Evolutionary conservation across 805 yeast species (phyloP), one percentile per base, ranked within the genome.

Genomic region (Saccharomycopsis sp.): DNA sequence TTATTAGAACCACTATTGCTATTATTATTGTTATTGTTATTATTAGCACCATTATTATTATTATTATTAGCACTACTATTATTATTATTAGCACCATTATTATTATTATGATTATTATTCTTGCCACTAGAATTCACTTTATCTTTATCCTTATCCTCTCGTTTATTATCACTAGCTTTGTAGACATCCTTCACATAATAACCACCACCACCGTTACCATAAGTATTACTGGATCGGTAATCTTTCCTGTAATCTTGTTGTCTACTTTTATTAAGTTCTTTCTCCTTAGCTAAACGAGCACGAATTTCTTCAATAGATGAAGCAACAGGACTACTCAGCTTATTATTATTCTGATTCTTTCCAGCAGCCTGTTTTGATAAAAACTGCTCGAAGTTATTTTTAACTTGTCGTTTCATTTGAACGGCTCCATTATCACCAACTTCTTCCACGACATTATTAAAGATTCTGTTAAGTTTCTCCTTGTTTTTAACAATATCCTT

Each of bases 261-360:
- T 53, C 57, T 28, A 57, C 44, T 19, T 16, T 39, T 39, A n/a
- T 17, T 16, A 14, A 26, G 26, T 16, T 41, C 31, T 0, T 27
- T 39, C 28, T 27, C 42, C 22, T 21, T 16, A 6, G 35, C 34
- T 19, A 27, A 19, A 4, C 33, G 14, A 19, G 19, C 19, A 20
- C 42, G 27, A 5, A 27, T 24, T 8, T 39, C 35, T 20, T 31
- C 35, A 14, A 31, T 8, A 27, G 31, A 27, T 27, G n/a, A 13
- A 26, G 8, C 29, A 13, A 26, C 8, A 26, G 13, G 29, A 26
- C 29, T 8, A 26, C 29, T 13, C 29, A 26, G 8, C 13, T 26
- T 26, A 13, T 26, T 13, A 9, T 13, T 26, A 26, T 26, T 26
- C 8, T 17, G 21, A 5, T 16, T 23, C 29, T 26, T 26, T 26